Evolutionary conservation across 192 early-diverging fungal species (phyloP), one percentile per base, ranked within the genome.

Genomic region (Rhizophagus prolifer): DNA sequence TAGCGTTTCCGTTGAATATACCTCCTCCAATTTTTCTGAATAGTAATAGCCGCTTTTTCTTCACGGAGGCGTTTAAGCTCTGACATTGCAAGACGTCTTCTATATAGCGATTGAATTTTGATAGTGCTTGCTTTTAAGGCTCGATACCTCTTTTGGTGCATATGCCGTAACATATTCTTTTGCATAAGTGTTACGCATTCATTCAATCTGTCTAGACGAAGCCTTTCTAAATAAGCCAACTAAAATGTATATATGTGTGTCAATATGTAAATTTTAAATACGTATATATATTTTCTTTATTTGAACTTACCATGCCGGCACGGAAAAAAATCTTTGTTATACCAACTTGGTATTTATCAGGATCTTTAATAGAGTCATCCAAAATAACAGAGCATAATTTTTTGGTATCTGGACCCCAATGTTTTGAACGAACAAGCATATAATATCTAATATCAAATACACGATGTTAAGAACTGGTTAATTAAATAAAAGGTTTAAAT

Each of bases 311-410:
- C 88, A 95, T 93, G 71, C 98, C 98, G 63, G 98, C 94, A 34
- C 98, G 92, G 95, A 99, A 99, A 86, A 99, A 99, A 65, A 99
- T 94, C 85, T 99, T 99, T 14, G 95, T 94, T 44, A 91, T 81
- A 75, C 98, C 98, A 21, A 98, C 86, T 86, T 98, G 95, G 85
- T 89, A 98, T 74, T 95, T 94, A 81, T 97, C 95, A 5, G 85
- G 86, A 73, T 93, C 93, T 47, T 85, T 83, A 70, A 99, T 95
- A 5, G 87, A 86, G 7, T 85, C 76, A 41, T 86, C 80, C 7
- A 94, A 81, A 79, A 93, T 92, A 38, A 84, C 81, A 19, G 81
- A 77, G 64, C 91, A 91, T 36, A 93, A 82, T 19, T 87, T 83
- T 38, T 87, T 87, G 28, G 84, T 80, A 73, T 90, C 92, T 36